Base-by-base conservation (phyloP, 805 yeast genomes). In the Yarrowia sp. region DNA sequence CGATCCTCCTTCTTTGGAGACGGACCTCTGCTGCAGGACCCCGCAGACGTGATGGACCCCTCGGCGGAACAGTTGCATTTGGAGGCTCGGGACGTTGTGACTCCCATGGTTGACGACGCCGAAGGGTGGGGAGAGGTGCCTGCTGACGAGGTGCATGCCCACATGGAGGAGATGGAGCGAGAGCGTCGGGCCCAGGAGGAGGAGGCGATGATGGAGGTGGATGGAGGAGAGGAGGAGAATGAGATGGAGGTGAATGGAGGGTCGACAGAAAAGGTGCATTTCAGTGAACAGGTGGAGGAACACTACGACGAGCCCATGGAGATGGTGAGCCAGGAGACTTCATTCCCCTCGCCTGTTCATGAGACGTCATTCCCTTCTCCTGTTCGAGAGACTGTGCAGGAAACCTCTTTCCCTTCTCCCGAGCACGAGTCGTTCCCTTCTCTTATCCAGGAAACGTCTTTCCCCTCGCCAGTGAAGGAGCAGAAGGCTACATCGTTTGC, bases 11-110 rank as follows among this genome's bases (percentile, higher is more conserved):
- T 54, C n/a, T 54, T 54, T 14, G 46, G 61, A 14, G 61, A 54
- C 3, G 14, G 36, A 17, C 61, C 61, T 2, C 22, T 52, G 10
- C 9, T 36, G 17, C 43, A 22, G 64, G 56, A 43, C 22, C 17
- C 44, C 28, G 52, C 19, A 4, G 56, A 59, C 6, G 58, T 68
- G 17, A 43, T 38, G 26, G 43, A 44, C 36, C 66, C 40, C 14
- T 56, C 67, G 33, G 65, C 49, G 9, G 66, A 44, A 22, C 67
- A 66, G 40, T 62, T 58, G 66, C 44, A 54, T 26, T 26, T 19
- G 21, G 68, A 67, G 48, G 52, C 67, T 5, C 65, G 67, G 11
- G 63, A 51, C 5, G 56, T 56, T 17, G 61, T 67, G 10, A 62
- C 40, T 14, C 36, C 43, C 3, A 35, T 51, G 43, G 66, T 40